A percentile compares a stretch with the other conserved stretches of the same genome.
These are phyloP conservation scores for Collybia sordida DNA, from an alignment of 768 basidiomycete species.

Conservation along the genomic window DNA sequence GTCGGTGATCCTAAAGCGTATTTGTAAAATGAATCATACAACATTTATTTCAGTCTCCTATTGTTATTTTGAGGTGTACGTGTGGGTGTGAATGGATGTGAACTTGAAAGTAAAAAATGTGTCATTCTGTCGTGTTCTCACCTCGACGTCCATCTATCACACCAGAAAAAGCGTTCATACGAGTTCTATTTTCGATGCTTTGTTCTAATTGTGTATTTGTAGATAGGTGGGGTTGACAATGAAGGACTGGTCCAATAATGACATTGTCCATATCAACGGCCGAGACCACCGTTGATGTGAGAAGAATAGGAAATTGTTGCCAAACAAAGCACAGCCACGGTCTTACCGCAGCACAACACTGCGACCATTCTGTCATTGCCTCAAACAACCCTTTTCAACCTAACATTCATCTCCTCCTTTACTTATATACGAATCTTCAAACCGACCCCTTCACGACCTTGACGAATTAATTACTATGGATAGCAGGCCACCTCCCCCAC, in stretches of 20 bases:
- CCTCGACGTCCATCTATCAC: background rate
- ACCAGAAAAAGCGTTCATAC: background rate
- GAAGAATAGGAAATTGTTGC: background rate
- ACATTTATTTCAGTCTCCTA: too few relatives aligned
- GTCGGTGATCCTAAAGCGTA: too few relatives aligned
- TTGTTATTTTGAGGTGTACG: too few relatives aligned
- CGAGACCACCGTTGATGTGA: background rate
- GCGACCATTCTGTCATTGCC: slow-evolving; percentile 8
- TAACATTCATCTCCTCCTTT: background rate
- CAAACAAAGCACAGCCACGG: slow-evolving; percentile 17
- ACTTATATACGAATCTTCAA: background rate
- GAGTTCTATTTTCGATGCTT: too few relatives aligned
- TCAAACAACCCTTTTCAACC: slow-evolving; percentile 4
- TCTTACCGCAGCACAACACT: slow-evolving; percentile 10
- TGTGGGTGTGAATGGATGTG: too few relatives aligned
- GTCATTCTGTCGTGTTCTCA: too few relatives aligned
- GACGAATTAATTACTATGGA: slow-evolving; percentile 26
- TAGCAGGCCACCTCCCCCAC: slow-evolving; percentile 37
- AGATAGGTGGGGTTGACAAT: background rate
- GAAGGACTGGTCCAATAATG: background rate
- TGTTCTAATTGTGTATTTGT: background rate
- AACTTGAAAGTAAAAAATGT: too few relatives aligned
- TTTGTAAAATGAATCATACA: too few relatives aligned
- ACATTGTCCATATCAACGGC: background rate
- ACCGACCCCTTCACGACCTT: background rate